These are phyloP conservation scores for Nitzschia putrida DNA, from an alignment of 108 stramenopile genomes.

Conservation along the genomic window DNA sequence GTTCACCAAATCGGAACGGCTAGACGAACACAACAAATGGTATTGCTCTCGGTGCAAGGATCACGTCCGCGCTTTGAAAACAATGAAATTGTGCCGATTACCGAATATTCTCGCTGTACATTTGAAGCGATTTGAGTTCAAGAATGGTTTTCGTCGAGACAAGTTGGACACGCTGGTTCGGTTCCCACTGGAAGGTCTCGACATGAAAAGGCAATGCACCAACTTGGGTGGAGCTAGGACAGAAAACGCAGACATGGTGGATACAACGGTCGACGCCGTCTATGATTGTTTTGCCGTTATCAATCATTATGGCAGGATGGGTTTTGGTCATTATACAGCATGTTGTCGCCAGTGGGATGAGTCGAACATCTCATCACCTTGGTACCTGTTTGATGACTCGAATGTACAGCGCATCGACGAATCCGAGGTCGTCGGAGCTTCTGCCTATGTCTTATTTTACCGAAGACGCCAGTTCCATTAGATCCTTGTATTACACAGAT, in stretches of 20 bases:
- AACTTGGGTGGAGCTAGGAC: neutral
- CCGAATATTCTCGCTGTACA: conserved; percentile 95
- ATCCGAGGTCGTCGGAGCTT: conserved; percentile 37
- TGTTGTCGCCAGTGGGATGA: conserved; percentile 77
- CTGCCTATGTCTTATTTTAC: conserved; percentile 83
- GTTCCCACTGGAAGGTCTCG: conserved; percentile 83
- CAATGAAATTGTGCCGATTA: conserved; percentile 89
- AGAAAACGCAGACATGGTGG: conserved; percentile 36
- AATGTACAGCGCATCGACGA: conserved; percentile 42
- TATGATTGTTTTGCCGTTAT: conserved; percentile 97
- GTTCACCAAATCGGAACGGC: conserved; percentile 81
- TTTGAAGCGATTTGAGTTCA: conserved; percentile 94
- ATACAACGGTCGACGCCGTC: conserved; percentile 60
- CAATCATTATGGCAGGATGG: conserved; percentile 94
- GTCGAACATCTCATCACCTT: conserved; percentile 47
- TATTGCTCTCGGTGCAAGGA: conserved; percentile 92
- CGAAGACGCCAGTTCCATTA: conserved; percentile 50
- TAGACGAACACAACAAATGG: conserved; percentile 88
- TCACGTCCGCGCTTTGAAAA: conserved; percentile 88
- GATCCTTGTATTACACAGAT: neutral
- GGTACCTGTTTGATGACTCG: conserved; percentile 79
- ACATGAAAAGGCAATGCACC: conserved; percentile 65
- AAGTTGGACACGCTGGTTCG: conserved; percentile 91
- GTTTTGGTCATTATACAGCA: conserved; percentile 97
- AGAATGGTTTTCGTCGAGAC: conserved; percentile 69